Base-by-base conservation (phyloP, 2,329 filamentous ascomycete species). In the Phaeosphaeria sp. region DNA sequence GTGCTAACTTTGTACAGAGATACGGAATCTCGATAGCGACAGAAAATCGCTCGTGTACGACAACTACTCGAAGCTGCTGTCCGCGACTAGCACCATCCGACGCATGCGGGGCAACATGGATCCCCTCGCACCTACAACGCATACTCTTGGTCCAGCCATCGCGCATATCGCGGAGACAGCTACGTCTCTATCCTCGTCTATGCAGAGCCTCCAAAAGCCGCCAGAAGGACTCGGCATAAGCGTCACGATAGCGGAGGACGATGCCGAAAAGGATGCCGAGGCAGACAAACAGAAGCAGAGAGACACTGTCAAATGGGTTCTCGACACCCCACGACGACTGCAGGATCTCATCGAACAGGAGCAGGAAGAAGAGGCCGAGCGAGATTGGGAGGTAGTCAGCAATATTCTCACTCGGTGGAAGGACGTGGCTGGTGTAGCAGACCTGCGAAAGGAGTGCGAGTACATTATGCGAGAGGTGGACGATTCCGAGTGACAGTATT, bases 11-110 rank as follows among this genome's bases (percentile, higher is more conserved):
- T 49, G 18, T 6, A 11, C 4, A 65, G 94, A 98, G 79, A 94
- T 97, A 48, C 82, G 93, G 39, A 93, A 92, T 2, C 83, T 99
- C 18, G 95, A 98, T 72, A 94, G 94, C 22, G 95, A 99, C 83
- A 91, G 95, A 77, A 99, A 99, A 80, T 93, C 94, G 1, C 80
- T 99, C 60, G 95, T 99, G 4, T 99, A 99, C 77, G 94, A 99
- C 76, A 99, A 99, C 75, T 99, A 98, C 78, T 95, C 91, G 67
- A 98, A 98, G 79, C 80, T 99, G 65, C 97, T 99, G 65, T 87
- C 90, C n/a, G 95, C 95, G 1, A 97, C 96, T 11, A 94, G 97
- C 77, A 98, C 94, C 2, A 99, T 99, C 71, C 86, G 91, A 49
- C 92, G 91, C 82, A 93, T 95, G 91, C 84, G 91, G 56, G 84